Percentiles rank a stretch among this genome's conserved stretches.
Evolutionary conservation across 768 basidiomycete species (phyloP).

Genomic region (Coprinopsis strossmayeri): DNA sequence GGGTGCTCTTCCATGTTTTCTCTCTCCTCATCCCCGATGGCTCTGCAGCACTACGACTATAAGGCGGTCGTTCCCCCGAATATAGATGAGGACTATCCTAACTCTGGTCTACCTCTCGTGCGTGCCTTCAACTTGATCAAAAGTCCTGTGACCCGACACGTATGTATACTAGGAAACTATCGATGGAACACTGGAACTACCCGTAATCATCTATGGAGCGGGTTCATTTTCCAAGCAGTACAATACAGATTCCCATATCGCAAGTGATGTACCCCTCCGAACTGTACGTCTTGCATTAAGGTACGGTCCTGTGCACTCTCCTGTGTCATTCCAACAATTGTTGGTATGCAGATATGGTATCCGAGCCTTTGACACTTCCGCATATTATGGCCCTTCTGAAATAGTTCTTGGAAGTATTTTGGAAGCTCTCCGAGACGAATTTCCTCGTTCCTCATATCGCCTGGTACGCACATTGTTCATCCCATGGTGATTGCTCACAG

Average conservation of each 20-base stretch:
- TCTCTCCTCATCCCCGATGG: constrained; percentile 8
- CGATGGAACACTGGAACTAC: constrained; percentile 29
- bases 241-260: constrained; percentile 52
- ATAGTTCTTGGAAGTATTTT: constrained; percentile 65
- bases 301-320: constrained; percentile 32
- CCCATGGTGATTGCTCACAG: neutral
- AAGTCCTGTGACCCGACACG: neutral
- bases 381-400: constrained; percentile 79
- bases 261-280: constrained; percentile 51
- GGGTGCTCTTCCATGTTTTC: neutral
- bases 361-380: constrained; percentile 73
- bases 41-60: constrained; percentile 5
- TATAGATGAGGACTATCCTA: constrained; percentile 28
- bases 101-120: constrained; percentile 34
- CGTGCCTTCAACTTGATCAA: neutral
- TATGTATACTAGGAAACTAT: constrained; percentile 21
- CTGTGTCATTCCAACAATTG: neutral
- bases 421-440: constrained; percentile 52
- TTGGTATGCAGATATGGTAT: constrained; percentile 63
- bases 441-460: constrained; percentile 73
- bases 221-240: constrained; percentile 65
- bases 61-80: constrained; percentile 17
- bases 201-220: constrained; percentile 62
- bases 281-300: constrained; percentile 70
- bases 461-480: constrained; percentile 38